Base-by-base conservation (phyloP, 495 filamentous ascomycete genomes). In the Talaromyces ruber region DNA sequence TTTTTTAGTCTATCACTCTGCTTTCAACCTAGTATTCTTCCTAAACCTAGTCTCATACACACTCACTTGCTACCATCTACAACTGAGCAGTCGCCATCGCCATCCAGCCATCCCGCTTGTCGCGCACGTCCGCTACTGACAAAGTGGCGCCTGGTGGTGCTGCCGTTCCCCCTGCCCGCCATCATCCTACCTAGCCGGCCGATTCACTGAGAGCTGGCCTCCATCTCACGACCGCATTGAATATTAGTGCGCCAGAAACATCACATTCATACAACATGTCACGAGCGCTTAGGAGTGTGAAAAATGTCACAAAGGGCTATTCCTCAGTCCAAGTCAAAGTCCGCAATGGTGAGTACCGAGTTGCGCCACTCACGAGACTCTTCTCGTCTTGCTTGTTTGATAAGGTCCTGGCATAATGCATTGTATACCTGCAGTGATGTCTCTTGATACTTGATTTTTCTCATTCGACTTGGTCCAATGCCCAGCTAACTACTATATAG, bases 221-320 rank as follows among this genome's bases (percentile, higher is more conserved):
- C 26, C 54, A 30, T 34, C 26, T 14, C 26, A 21, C 51, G 51
- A 47, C 43, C 43, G 11, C 16, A 21, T 47, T 21, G 0, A 8
- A 47, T 47, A 47, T 47, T n/a, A 47, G 16, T 47, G 43, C 4
- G 18, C 16, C 18, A 25, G 0, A 12, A 4, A 21, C 43, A 50
- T 12, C 30, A 28, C 39, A 50, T 12, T 67, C 66, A 65, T 65
- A 57, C 78, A 78, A 61, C 67, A 99, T 98, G 94, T 97, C 94
- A 58, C 94, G 94, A 74, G 93, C 98, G 69, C 90, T 99, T 66
- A 87, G 94, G 73, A 96, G 92, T 71, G 94, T 99, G 66, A 98
- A 97, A 82, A 99, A 99, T 81, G 94, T 99, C 76, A 98, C 95
- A 69, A 98, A 98, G 79, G 95, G 95, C 69, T 99, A 99, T 74